Percentiles rank a stretch among this genome's conserved stretches.
These are phyloP conservation scores for Amylocystis lapponica DNA, from an alignment of 768 basidiomycete species.

Conservation along the genomic window DNA sequence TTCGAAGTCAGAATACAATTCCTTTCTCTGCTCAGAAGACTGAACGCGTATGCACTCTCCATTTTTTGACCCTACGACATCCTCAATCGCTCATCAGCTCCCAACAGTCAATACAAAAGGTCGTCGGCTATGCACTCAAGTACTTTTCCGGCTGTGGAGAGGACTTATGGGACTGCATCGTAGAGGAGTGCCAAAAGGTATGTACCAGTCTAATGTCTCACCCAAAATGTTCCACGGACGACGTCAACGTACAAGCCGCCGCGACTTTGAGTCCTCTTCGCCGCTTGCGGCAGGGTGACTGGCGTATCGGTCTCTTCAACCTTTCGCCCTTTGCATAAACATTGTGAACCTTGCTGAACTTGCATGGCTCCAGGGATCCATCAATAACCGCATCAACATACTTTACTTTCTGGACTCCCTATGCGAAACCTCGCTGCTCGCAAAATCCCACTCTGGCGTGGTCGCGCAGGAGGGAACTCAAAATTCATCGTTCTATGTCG, in stretches of 20 bases:
- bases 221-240: no score
- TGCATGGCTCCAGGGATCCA: constrained; percentile 44
- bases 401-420: constrained; percentile 87
- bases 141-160: constrained; percentile 82
- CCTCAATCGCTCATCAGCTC: constrained; percentile 44
- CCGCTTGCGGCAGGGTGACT: neutral
- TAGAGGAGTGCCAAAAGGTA: constrained; percentile 89
- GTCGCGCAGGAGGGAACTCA: constrained; percentile 31
- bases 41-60: constrained; percentile 53
- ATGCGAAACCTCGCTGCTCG: constrained; percentile 70
- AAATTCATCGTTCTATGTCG: constrained; percentile 58
- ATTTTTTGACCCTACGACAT: neutral
- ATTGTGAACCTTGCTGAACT: neutral
- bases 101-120: constrained; percentile 84
- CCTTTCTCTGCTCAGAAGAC: constrained; percentile 49
- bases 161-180: constrained; percentile 89
- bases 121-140: constrained; percentile 80
- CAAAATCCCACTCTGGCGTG: constrained; percentile 49
- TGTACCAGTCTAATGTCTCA: constrained; percentile 1
- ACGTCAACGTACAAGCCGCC: no score
- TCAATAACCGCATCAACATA: constrained; percentile 91
- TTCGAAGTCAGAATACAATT: constrained; percentile 77
- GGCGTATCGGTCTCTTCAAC: neutral
- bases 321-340: no score
- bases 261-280: neutral